These are phyloP conservation scores for Agrostemma githago DNA, from an alignment of 148 eudicot species.

Conservation along the genomic window DNA sequence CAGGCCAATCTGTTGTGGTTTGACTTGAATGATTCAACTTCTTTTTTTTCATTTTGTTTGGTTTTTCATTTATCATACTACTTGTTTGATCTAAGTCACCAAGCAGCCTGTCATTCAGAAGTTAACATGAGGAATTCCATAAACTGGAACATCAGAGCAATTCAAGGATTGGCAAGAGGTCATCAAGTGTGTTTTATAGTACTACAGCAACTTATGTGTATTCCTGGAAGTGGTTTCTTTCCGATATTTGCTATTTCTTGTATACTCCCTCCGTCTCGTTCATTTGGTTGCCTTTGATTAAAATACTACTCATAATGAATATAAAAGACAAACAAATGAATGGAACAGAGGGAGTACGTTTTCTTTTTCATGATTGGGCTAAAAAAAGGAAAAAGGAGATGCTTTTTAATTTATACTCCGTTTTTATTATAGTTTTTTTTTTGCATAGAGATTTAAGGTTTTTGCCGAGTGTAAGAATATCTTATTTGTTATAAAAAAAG, in stretches of 20 bases:
- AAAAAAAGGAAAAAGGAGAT: background rate
- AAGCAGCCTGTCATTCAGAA: background rate
- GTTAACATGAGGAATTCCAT: background rate
- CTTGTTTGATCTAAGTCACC: background rate
- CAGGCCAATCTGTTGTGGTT: conserved; percentile 58
- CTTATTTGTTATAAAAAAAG: no score
- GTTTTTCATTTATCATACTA: background rate
- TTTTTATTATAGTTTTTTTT: conserved; percentile 1
- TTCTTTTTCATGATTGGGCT: background rate
- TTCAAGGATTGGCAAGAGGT: background rate
- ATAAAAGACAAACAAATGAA: no score
- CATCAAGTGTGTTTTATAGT: conserved; percentile 1
- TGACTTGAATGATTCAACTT: conserved; percentile 17
- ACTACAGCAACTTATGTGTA: background rate
- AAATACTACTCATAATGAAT: background rate
- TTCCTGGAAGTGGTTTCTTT: conserved; percentile 8
- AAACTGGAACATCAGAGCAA: background rate
- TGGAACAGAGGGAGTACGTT: no score
- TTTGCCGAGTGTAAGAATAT: background rate
- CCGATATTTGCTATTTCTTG: conserved; percentile 17
- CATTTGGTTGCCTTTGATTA: no score
- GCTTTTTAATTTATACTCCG: conserved; percentile 11
- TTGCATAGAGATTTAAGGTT: conserved; percentile 23
- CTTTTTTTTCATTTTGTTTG: background rate
- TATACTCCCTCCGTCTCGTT: background rate